Conservation (phyloP, 257 asterid species). For the Eucommia ulmoides region DNA sequence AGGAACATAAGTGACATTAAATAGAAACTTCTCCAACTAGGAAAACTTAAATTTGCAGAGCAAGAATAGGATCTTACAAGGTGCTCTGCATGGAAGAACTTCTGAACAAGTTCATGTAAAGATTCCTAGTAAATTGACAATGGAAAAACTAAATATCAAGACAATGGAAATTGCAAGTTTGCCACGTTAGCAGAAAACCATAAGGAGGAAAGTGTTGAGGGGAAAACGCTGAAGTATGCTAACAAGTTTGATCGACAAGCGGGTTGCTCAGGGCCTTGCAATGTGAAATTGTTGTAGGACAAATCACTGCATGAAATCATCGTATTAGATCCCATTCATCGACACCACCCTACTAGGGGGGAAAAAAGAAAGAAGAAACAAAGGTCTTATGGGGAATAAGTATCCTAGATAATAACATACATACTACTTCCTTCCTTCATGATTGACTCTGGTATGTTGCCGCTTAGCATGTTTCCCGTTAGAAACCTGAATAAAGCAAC, state of each 20-base stretch:
- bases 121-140: slow-evolving; percentile 36
- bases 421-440: slow-evolving; percentile 52
- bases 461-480: slow-evolving; percentile 52
- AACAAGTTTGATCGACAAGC: slow-evolving; percentile 59
- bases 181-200: neutral
- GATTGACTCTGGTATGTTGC: slow-evolving; percentile 51
- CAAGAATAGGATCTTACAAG: slow-evolving; percentile 35
- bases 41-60: too few species aligned
- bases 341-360: too few species aligned
- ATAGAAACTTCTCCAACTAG: too few species aligned
- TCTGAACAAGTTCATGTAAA: slow-evolving; percentile 55
- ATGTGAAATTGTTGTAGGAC: slow-evolving; percentile 78
- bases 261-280: slow-evolving; percentile 55
- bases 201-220: neutral
- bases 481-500: too few species aligned
- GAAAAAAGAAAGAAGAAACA: too few species aligned
- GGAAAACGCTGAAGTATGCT: slow-evolving; percentile 12
- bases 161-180: too few species aligned
- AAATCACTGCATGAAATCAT: slow-evolving; percentile 78
- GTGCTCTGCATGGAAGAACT: slow-evolving; percentile 42
- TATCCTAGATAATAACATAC: slow-evolving; percentile 30
- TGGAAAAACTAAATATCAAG: neutral
- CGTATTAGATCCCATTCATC: too few species aligned
- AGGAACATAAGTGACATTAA: too few species aligned
- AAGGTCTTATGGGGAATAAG: too few species aligned